Conservation (phyloP, 768 basidiomycete genomes). For the Podaxis mareebaensis region DNA sequence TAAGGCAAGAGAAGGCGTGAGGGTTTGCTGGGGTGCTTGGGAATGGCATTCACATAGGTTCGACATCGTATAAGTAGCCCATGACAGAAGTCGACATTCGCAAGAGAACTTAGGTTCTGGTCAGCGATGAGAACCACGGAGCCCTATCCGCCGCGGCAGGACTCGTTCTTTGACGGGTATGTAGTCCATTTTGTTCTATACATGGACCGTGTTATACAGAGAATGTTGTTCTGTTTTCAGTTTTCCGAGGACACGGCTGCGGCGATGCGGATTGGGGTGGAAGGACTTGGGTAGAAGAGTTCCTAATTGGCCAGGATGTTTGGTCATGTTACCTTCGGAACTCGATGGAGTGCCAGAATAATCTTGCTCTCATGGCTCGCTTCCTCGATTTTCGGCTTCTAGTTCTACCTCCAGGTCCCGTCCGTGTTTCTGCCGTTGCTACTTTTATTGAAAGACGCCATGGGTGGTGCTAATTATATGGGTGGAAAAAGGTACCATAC, state of each 20-base stretch:
- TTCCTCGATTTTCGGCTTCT: background rate
- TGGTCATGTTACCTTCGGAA: conserved; percentile 9
- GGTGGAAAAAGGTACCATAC: conserved; percentile 60
- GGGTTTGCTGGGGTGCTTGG: background rate
- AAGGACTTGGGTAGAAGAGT: background rate
- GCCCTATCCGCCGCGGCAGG: background rate
- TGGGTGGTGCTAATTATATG: conserved; percentile 78
- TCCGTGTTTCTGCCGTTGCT: too few species aligned
- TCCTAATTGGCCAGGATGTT: background rate
- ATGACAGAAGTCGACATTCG: background rate
- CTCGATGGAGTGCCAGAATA: background rate
- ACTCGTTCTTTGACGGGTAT: background rate
- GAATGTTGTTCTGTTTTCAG: background rate
- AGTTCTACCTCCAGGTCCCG: background rate
- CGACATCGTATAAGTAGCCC: background rate
- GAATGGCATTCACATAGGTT: background rate
- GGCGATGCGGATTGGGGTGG: background rate
- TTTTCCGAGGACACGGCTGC: background rate
- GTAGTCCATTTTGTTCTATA: background rate
- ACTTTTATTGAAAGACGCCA: conserved; percentile 23
- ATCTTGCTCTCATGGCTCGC: background rate
- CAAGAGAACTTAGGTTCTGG: background rate
- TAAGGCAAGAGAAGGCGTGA: background rate
- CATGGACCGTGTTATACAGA: background rate
- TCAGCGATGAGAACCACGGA: background rate